Conservation (phyloP, 805 yeast species). For the Wickerhamomyces chambardii region DNA sequence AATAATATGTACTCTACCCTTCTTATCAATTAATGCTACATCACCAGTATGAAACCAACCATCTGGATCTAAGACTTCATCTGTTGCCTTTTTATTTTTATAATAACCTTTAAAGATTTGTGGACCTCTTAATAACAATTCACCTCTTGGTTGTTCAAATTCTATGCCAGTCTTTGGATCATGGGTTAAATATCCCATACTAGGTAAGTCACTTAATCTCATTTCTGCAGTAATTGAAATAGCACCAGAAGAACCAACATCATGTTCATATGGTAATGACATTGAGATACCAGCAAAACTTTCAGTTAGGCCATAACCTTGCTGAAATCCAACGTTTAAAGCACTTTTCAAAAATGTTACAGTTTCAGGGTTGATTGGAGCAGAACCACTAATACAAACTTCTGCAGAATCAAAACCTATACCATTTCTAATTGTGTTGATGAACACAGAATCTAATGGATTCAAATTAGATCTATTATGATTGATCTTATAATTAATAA, state of each 20-base stretch:
- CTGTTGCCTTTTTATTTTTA: slow-evolving; percentile 38
- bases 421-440: slow-evolving; percentile 22
- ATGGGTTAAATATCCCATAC: slow-evolving; percentile 25
- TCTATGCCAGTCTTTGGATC: slow-evolving; percentile 16
- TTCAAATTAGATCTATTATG: neutral
- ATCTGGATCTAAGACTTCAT: slow-evolving; percentile 31
- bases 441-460: slow-evolving; percentile 20
- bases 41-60: slow-evolving; percentile 57
- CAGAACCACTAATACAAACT: slow-evolving; percentile 37
- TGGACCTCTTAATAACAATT: slow-evolving; percentile 42
- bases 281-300: slow-evolving; percentile 36
- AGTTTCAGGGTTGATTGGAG: slow-evolving; percentile 50
- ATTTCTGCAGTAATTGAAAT: slow-evolving; percentile 35
- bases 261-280: slow-evolving; percentile 26
- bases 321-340: slow-evolving; percentile 33
- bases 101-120: slow-evolving; percentile 44
- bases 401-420: slow-evolving; percentile 30
- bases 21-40: slow-evolving; percentile 33
- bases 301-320: slow-evolving; percentile 51
- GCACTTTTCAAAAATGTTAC: slow-evolving; percentile 43
- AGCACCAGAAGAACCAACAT: slow-evolving; percentile 29
- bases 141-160: slow-evolving; percentile 28
- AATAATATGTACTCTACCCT: slow-evolving; percentile 40
- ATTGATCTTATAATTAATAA: neutral
- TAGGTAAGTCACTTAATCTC: slow-evolving; percentile 37